Percentiles rank a stretch among this genome's conserved stretches.
These are phyloP conservation scores for Reutealis trisperma DNA, from an alignment of 345 rosid species.

Conservation along the genomic window DNA sequence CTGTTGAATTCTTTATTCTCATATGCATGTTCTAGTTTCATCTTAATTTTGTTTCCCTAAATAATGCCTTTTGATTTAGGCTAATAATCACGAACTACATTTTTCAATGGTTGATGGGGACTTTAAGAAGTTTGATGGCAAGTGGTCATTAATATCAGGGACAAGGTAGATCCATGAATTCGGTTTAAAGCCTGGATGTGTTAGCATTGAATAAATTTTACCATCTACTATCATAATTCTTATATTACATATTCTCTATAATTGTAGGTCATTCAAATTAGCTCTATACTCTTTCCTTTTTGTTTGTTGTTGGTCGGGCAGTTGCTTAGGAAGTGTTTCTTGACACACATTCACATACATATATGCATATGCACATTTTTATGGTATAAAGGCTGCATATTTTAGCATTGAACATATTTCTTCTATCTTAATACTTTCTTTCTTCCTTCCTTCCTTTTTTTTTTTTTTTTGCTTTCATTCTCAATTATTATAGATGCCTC, in stretches of 20 bases:
- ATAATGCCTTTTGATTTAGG: conserved; percentile 38
- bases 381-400: background rate
- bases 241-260: background rate
- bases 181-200: background rate
- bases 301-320: background rate
- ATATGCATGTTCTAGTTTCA: background rate
- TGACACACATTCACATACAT: background rate
- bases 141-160: conserved; percentile 80
- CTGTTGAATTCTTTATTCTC: background rate
- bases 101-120: conserved; percentile 98
- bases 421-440: background rate
- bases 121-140: conserved; percentile 97
- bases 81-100: conserved; percentile 64
- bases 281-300: background rate
- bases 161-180: conserved; percentile 47
- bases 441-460: no score
- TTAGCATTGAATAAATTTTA: conserved; percentile 2
- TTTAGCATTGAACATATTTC: conserved; percentile 5
- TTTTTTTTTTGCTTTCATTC: background rate
- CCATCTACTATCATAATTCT: background rate
- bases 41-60: background rate
- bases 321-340: background rate
- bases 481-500: background rate
- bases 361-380: background rate
- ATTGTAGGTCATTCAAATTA: background rate